Evolutionary conservation across 75 land plant species (phyloP), one percentile per base, ranked within the genome.

Genomic region (Adiantum capillusveneris): DNA sequence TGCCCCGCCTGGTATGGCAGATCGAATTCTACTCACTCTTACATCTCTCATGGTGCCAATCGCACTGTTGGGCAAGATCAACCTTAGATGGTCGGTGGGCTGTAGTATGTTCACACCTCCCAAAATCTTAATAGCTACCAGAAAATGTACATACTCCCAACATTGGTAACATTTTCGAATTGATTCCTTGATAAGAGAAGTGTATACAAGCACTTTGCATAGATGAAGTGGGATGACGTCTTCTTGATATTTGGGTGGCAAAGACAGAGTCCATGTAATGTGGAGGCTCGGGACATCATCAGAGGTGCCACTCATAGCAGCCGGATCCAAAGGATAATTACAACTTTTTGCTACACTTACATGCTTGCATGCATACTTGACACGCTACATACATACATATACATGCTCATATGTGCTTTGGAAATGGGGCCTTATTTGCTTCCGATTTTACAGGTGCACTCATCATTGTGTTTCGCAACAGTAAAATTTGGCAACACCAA

Each of bases 1-100:
- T 65, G 79, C 41, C 16, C 84, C 84, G 44, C 81, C 79, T 16
- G 91, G 87, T 70, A 84, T 80, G 41, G 91, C 87, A 9, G 91
- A 87, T 2, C 68, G 80, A 17, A 87, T 78, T 1, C 84, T 80
- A 73, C 87, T 84, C 0, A 87, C 73, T 59, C 45, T 81, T 78
- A 26, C 65, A 60, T 66, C 84, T 84, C 25, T 84, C 60, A 50
- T 64, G 79, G 41, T 77, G 65, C 91, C 91, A 87, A 25, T 84
- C 79, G 37, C 70, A 68, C 56, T 81, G 81, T 41, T 88, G 71
- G 1, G 77, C 72, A 25, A 81, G 91, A 70, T 87, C 91, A 11
- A 75, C 76, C 53, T 78, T 78, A 21, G 79, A 72, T 9, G 91
- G 91, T 7, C 87, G 57, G n/a, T n/a, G n/a, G 1, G 75, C 62